Conservation (phyloP, 148 eudicot species). For the Vaccinium myrtillus region DNA sequence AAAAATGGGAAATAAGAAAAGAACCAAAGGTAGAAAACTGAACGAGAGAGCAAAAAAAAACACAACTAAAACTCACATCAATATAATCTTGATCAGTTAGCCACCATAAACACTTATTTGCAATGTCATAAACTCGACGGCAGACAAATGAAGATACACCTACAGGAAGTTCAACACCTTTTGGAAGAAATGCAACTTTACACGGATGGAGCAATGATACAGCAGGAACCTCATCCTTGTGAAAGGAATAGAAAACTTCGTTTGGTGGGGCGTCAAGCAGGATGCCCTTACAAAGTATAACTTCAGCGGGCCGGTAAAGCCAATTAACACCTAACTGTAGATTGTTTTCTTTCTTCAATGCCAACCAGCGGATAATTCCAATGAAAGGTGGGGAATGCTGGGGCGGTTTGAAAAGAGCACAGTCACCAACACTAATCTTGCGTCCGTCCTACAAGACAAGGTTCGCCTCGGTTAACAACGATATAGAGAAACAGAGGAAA, state of each 20-base stretch:
- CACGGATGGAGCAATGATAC: constrained; percentile 86
- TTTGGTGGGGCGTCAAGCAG: constrained; percentile 64
- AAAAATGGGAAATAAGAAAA: neutral
- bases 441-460: constrained; percentile 55
- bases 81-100: constrained; percentile 68
- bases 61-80: constrained; percentile 49
- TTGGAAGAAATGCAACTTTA: constrained; percentile 84
- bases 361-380: constrained; percentile 53
- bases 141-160: constrained; percentile 77
- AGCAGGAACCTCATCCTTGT: constrained; percentile 81
- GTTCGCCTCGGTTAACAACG: neutral
- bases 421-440: constrained; percentile 61
- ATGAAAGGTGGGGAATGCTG: constrained; percentile 62
- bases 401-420: constrained; percentile 73
- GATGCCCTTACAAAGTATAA: constrained; percentile 63
- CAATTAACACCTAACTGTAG: constrained; percentile 59
- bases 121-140: constrained; percentile 71
- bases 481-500: neutral
- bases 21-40: neutral
- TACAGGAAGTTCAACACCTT: constrained; percentile 73
- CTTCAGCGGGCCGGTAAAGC: constrained; percentile 78
- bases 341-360: constrained; percentile 38
- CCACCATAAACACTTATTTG: constrained; percentile 76
- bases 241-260: constrained; percentile 85
- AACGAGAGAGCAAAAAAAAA: neutral